Base-by-base conservation (phyloP, 148 eudicot species). In the Camellia japonica region DNA sequence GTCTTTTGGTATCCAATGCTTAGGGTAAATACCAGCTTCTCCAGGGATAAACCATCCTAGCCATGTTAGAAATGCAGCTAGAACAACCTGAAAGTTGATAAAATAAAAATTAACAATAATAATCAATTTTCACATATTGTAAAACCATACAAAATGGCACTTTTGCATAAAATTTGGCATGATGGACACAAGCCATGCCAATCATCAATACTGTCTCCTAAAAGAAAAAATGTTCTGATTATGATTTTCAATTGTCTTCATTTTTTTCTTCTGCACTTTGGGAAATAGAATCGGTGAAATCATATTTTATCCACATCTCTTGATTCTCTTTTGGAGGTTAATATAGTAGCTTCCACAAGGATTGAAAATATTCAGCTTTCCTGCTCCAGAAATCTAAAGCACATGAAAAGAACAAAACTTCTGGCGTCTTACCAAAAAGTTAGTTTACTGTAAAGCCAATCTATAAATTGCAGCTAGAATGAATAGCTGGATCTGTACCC, bases 11-110 rank as follows among this genome's bases (percentile, higher is more conserved):
- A 96, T 88, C 98, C 97, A 93, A 23, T 78, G 75, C 81, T 84
- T 82, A 54, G 99, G 98, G 87, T 88, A 93, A 68, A 96, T 60
- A 84, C 92, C 92, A 81, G 84, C 86, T 79, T 88, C 89, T 52
- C 99, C 99, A 79, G 91, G 80, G 66, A 88, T 70, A 76, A 92
- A 93, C 99, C 99, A 96, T 55, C 86, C 92, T 52, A 93, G 67
- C 97, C 97, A 96, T 68, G 99, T 96, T 41, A 91, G 9, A 74
- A 92, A 87, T 71, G 99, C 92, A 72, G 82, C 93, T 44, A 87
- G 83, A 74, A 96, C 95, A 75, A 92, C 97, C 99, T 96, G 86
- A 59, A 54, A 77, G 85, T 65, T 11, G 46, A 66, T 78, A 51
- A 69, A 41, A 51, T 10, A 71, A 75, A 61, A 3, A 23, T 62